Base-by-base conservation (phyloP, 2,329 filamentous ascomycete species). In the Hypocrella siamensis region DNA sequence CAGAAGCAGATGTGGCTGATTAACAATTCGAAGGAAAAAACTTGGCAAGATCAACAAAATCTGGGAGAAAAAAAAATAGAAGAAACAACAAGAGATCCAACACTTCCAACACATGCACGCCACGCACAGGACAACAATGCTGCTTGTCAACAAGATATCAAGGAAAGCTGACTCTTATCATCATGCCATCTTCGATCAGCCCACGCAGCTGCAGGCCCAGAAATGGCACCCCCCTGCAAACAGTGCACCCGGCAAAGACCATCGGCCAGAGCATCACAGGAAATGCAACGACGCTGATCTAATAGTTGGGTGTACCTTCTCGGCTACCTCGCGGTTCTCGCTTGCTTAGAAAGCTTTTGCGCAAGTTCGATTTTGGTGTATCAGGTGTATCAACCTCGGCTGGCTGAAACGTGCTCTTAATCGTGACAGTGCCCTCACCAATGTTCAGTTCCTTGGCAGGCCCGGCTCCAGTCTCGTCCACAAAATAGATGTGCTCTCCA, bases 401-500 rank as follows among this genome's bases (percentile, higher is more conserved):
- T 7, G 56, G 56, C 17, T 60, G 60, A 46, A 93, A 94, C 33
- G 62, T 71, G 49, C 79, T 90, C 59, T 75, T 79, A 29, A 94
- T 52, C 0, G 73, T 63, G 1, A 94, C 77, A 2, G 58, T 67
- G 17, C 84, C 85, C 22, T 60, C 64, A 10, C 88, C 88, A 17
- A 86, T 75, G 21, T 61, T 68, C 32, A 98, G 57, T 26, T 72
- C 63, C 61, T 88, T 90, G 43, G 88, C 78, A 19, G 66, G 61
- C 9, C 70, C 71, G 1, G 64, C 60, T 3, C 72, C 70, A 2
- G 65, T 70, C 49, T 98, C 88, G 40, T 88, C 84, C n/a, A 98
- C 72, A 49, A 92, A 86, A 58, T 93, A 93, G n/a, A 79, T 52
- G 5, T 72, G 72, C 47, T 96, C 86, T 32, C 90, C 90, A 0